These are phyloP conservation scores for Rutstroemia sp. DNA, from an alignment of 2,329 filamentous ascomycete species.

Conservation along the genomic window DNA sequence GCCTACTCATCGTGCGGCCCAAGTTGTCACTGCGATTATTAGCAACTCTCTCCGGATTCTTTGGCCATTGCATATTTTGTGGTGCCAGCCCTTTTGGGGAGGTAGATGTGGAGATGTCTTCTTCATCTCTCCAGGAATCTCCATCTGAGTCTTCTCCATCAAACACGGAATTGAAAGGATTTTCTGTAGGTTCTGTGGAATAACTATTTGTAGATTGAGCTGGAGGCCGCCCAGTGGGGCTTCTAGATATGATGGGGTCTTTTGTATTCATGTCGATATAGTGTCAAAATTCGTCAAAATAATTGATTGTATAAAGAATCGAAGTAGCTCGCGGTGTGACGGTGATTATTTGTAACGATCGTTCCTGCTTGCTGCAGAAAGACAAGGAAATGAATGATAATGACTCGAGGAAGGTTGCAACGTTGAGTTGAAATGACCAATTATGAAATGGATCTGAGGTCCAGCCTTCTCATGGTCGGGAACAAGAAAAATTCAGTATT, in stretches of 20 bases:
- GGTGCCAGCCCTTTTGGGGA: constrained; percentile 4
- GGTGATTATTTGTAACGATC: neutral
- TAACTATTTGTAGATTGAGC: constrained; percentile 8
- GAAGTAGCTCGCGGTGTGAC: neutral
- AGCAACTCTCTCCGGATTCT: constrained; percentile 6
- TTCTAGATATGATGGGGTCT: constrained; percentile 8
- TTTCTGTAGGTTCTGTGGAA: constrained; percentile 13
- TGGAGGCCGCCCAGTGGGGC: neutral
- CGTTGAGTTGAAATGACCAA: neutral
- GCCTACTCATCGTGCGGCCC: constrained; percentile 15
- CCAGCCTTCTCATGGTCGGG: constrained; percentile 1
- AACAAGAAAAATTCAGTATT: constrained; percentile 1
- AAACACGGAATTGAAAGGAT: constrained; percentile 22
- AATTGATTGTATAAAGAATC: neutral
- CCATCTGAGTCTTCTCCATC: constrained; percentile 21
- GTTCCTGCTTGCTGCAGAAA: neutral
- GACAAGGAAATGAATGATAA: neutral
- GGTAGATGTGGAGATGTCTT: neutral
- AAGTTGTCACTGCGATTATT: constrained; percentile 11
- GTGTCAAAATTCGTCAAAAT: constrained; percentile 9
- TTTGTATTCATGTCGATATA: constrained; percentile 9
- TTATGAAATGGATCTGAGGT: constrained; percentile 2
- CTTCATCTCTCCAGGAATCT: constrained; percentile 28
- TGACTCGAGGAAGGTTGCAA: constrained; percentile 4
- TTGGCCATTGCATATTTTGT: constrained; percentile 20